Percentiles rank a stretch among this genome's conserved stretches.
These are phyloP conservation scores for Aegilops bicornis DNA, from an alignment of 176 grass and related monocot genomes.

Conservation along the genomic window DNA sequence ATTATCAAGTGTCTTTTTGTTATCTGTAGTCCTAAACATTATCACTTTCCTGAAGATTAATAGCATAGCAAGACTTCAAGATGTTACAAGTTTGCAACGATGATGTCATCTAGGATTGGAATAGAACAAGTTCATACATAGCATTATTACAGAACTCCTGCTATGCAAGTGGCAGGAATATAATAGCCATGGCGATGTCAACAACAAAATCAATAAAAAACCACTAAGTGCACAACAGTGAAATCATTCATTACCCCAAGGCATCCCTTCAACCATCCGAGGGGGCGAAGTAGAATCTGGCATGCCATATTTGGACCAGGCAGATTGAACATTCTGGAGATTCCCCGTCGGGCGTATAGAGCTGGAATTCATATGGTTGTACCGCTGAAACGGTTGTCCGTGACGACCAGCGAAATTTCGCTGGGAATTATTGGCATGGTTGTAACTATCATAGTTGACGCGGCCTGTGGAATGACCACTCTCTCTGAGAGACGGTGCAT, in stretches of 20 bases:
- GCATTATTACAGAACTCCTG: constrained; percentile 2
- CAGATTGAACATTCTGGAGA: constrained; percentile 52
- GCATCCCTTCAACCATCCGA: constrained; percentile 51
- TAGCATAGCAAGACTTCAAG: neutral
- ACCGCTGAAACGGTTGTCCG: constrained; percentile 67
- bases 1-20: neutral
- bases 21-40: neutral
- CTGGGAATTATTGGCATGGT: constrained; percentile 45
- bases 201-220: constrained; percentile 4
- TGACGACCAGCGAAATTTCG: constrained; percentile 36
- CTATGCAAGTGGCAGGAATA: neutral
- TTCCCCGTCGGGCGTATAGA: constrained; percentile 43
- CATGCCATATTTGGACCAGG: constrained; percentile 53
- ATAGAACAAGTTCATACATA: neutral
- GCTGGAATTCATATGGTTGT: constrained; percentile 52
- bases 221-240: constrained; percentile 9
- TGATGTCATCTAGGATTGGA: neutral
- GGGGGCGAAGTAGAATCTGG: constrained; percentile 48
- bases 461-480: constrained; percentile 38
- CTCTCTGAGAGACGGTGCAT: constrained; percentile 47
- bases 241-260: constrained; percentile 74
- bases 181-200: constrained; percentile 6
- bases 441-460: constrained; percentile 36
- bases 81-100: constrained; percentile 2
- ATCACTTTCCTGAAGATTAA: constrained; percentile 9